Conservation (phyloP, 805 yeast species). For the Starmera dryadoides region DNA sequence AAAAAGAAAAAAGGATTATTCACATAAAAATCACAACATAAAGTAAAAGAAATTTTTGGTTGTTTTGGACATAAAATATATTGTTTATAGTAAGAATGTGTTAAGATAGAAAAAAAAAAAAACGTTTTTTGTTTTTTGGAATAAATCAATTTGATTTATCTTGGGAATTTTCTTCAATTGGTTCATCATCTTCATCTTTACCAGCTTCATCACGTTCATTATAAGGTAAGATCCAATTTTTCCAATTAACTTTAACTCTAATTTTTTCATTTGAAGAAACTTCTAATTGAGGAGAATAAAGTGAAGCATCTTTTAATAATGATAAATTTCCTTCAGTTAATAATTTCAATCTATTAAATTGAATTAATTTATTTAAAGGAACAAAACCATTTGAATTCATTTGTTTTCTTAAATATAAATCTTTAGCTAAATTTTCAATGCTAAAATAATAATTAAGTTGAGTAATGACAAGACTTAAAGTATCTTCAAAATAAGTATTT, state of each 20-base stretch:
- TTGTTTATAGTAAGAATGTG: no score
- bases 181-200: constrained; percentile 28
- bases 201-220: constrained; percentile 41
- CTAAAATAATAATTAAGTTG: constrained; percentile 91
- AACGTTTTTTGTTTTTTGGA: constrained; percentile 8
- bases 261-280: constrained; percentile 32
- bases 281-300: constrained; percentile 21
- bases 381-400: constrained; percentile 76
- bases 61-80: no score
- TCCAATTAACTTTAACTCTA: constrained; percentile 51
- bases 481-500: constrained; percentile 12
- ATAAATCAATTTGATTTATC: neutral
- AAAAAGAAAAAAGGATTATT: no score
- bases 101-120: no score
- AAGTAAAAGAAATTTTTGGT: no score
- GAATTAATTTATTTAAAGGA: constrained; percentile 51
- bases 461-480: constrained; percentile 24
- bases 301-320: constrained; percentile 18
- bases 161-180: neutral
- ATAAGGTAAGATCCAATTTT: constrained; percentile 60
- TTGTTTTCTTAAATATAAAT: constrained; percentile 70
- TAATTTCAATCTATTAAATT: constrained; percentile 67
- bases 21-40: no score
- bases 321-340: constrained; percentile 49
- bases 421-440: constrained; percentile 78